Percentiles rank a stretch among this genome's conserved stretches.
phyloP scores from a whole-genome alignment of 495 filamentous ascomycete species.

The Hypoxylon intermedium region DNA sequence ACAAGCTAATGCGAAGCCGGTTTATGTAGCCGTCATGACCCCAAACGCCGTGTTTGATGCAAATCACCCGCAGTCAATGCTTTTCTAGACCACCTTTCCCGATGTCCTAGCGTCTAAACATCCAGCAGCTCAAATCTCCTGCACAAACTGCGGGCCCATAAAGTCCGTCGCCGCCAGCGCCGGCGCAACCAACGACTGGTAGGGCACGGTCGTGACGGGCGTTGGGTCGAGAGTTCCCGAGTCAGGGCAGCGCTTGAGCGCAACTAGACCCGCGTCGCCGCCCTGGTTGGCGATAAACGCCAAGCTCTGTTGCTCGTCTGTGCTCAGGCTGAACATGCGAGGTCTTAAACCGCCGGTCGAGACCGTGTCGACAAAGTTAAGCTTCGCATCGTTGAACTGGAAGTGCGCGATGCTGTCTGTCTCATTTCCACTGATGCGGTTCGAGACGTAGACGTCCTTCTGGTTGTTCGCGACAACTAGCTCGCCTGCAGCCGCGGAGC shows the following conservation, averaged over 20 bases:
- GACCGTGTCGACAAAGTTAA: constrained; percentile 33
- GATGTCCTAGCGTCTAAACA: too few relatives aligned
- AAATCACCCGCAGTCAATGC: not conserved
- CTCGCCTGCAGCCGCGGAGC: constrained; percentile 40
- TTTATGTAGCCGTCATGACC: not conserved
- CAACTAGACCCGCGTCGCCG: constrained; percentile 39
- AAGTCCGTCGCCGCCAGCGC: constrained; percentile 14
- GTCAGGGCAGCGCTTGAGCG: constrained; percentile 24
- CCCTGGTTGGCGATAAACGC: constrained; percentile 45
- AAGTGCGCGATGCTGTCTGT: constrained; percentile 48
- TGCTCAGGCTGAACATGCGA: constrained; percentile 45
- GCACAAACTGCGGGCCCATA: constrained; percentile 42
- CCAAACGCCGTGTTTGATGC: constrained; percentile 13
- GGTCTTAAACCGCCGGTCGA: constrained; percentile 39
- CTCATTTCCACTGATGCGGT: constrained; percentile 41
- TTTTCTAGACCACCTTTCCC: not conserved
- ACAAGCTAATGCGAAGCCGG: not conserved
- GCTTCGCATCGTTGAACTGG: constrained; percentile 25
- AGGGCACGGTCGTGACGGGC: constrained; percentile 27
- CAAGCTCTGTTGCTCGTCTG: constrained; percentile 21
- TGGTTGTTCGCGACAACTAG: constrained; percentile 39
- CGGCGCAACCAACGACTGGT: constrained; percentile 24
- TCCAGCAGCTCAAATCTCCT: constrained; percentile 19
- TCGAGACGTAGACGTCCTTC: constrained; percentile 46
- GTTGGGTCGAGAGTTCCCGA: constrained; percentile 27